phyloP scores from a whole-genome alignment of 371 early-diverging fungal genomes.

The Circinella umbellata region DNA sequence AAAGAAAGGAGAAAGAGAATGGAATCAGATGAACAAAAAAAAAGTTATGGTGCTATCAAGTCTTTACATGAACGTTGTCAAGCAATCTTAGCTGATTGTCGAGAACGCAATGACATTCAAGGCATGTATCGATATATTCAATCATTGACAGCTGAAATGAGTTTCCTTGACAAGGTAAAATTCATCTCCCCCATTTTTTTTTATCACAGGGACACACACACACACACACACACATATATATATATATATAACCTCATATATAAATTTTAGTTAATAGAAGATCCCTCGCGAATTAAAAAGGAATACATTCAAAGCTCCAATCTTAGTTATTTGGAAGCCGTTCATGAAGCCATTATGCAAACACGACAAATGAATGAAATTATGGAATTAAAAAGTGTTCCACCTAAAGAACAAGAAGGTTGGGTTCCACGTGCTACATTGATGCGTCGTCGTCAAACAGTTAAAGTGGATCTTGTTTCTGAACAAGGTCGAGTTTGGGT shows the following conservation, averaged over 20 bases:
- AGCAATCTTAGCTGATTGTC: conserved; percentile 14
- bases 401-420: conserved; percentile 17
- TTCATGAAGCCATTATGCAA: conserved; percentile 38
- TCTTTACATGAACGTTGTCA: conserved; percentile 19
- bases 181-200: background rate
- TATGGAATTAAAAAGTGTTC: conserved; percentile 35
- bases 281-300: conserved; percentile 36
- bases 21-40: background rate
- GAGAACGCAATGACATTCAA: conserved; percentile 4
- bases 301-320: conserved; percentile 49
- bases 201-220: background rate
- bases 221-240: background rate
- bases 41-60: background rate
- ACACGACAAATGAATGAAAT: conserved; percentile 28
- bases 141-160: conserved; percentile 21
- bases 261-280: conserved; percentile 19
- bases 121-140: conserved; percentile 27
- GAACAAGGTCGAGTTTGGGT: conserved; percentile 58
- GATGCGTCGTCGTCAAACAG: conserved; percentile 25
- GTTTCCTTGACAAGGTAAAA: conserved; percentile 23
- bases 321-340: conserved; percentile 48
- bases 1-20: too few relatives aligned
- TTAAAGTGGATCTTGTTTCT: conserved; percentile 59
- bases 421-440: conserved; percentile 40
- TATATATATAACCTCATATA: background rate